A percentile compares a stretch with the other conserved stretches of the same genome.
phyloP scores from a whole-genome alignment of 331 rosid species.

The Stylosanthes scabra region DNA sequence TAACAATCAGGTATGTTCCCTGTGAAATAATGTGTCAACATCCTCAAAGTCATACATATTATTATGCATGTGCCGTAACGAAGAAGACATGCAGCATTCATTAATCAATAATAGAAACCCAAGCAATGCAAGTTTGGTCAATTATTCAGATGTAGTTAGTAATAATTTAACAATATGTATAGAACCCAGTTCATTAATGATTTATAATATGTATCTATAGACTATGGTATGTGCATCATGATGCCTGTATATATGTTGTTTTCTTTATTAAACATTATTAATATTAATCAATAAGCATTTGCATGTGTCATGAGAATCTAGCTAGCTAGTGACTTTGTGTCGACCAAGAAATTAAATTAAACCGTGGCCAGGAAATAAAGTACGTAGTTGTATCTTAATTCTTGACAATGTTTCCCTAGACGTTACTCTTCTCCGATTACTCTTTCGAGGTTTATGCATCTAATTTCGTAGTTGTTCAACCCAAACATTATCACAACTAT shows the following conservation, averaged over 20 bases:
- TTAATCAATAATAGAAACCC: not conserved
- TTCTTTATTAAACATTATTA: slow-evolving; percentile 2
- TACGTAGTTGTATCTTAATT: slow-evolving; percentile 4
- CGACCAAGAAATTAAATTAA: slow-evolving; percentile 9
- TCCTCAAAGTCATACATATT: slow-evolving; percentile 28
- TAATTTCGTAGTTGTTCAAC: slow-evolving; percentile 13
- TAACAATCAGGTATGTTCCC: slow-evolving; percentile 40
- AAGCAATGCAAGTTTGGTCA: too few species aligned
- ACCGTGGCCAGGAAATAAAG: not conserved
- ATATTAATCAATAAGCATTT: not conserved
- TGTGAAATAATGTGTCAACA: slow-evolving; percentile 18
- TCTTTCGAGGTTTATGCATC: slow-evolving; percentile 34
- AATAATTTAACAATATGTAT: not conserved
- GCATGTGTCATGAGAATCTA: slow-evolving; percentile 8
- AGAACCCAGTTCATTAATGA: not conserved
- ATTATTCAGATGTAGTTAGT: not conserved
- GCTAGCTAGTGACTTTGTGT: not conserved
- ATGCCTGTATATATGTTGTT: not conserved
- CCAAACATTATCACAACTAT: not conserved
- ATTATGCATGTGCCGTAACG: slow-evolving; percentile 33
- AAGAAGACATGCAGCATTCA: slow-evolving; percentile 25
- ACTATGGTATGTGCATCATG: not conserved
- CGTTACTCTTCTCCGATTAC: slow-evolving; percentile 43
- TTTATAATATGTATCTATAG: too few species aligned
- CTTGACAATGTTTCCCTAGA: slow-evolving; percentile 33